A percentile compares a stretch with the other conserved stretches of the same genome.
These are phyloP conservation scores for Glycyrrhiza uralensis DNA, from an alignment of 306 rosid genomes.

Conservation along the genomic window DNA sequence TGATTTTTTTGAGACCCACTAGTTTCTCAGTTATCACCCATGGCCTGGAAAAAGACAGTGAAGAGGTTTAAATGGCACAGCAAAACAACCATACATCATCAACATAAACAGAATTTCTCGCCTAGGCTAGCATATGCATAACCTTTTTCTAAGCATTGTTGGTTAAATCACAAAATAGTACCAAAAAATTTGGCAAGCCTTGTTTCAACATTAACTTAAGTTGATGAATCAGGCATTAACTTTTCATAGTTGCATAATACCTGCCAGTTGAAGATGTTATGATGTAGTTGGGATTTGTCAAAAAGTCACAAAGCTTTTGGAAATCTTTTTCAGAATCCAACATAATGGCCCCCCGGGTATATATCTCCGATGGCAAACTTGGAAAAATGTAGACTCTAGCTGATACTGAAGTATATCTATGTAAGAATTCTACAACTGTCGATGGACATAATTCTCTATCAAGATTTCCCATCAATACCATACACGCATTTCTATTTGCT, in stretches of 20 bases:
- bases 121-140: slow-evolving; percentile 3
- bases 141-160: not conserved
- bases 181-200: not conserved
- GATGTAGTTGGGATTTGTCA: slow-evolving; percentile 50
- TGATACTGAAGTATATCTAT: slow-evolving; percentile 35
- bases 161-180: not conserved
- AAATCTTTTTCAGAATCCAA: slow-evolving; percentile 41
- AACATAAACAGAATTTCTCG: not conserved
- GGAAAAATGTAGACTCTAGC: slow-evolving; percentile 54
- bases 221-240: not conserved
- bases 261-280: slow-evolving; percentile 67
- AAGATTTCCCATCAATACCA: slow-evolving; percentile 68
- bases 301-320: slow-evolving; percentile 41
- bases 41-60: slow-evolving; percentile 58
- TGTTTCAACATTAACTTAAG: not conserved
- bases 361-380: slow-evolving; percentile 36
- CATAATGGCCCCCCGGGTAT: slow-evolving; percentile 48
- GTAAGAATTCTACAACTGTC: slow-evolving; percentile 51
- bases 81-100: not conserved
- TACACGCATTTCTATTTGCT: slow-evolving; percentile 33
- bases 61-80: slow-evolving; percentile 3
- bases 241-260: slow-evolving; percentile 32
- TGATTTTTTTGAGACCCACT: slow-evolving; percentile 28
- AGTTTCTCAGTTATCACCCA: slow-evolving; percentile 56
- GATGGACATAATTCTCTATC: slow-evolving; percentile 47